phyloP scores from a whole-genome alignment of 345 rosid genomes.

The Pugionium dolabratum region DNA sequence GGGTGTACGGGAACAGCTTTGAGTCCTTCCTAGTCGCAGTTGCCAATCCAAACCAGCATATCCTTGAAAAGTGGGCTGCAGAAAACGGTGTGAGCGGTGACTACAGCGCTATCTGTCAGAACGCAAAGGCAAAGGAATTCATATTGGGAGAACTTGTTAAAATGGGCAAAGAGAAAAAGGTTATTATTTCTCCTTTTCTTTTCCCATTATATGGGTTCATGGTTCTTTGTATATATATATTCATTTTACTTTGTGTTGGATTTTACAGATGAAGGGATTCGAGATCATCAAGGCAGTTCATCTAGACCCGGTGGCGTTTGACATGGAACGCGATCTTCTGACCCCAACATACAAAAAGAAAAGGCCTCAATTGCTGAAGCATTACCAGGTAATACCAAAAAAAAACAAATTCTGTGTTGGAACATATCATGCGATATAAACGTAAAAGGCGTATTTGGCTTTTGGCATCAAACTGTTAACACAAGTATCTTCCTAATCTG shows the following conservation, averaged over 20 bases:
- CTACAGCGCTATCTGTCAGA: slow-evolving; percentile 58
- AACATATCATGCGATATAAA: background rate
- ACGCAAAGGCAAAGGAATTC: slow-evolving; percentile 58
- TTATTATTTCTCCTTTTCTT: slow-evolving; percentile 6
- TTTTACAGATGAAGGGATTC: slow-evolving; percentile 65
- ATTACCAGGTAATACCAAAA: slow-evolving; percentile 56
- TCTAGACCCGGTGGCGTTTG: slow-evolving; percentile 77
- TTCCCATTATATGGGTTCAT: background rate
- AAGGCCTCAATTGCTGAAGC: slow-evolving; percentile 81
- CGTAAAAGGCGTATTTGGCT: background rate
- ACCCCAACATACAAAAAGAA: slow-evolving; percentile 89
- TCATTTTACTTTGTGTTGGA: slow-evolving; percentile 2
- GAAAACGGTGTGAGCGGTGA: slow-evolving; percentile 65
- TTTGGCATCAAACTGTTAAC: slow-evolving; percentile 9
- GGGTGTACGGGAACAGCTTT: slow-evolving; percentile 90
- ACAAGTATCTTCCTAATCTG: background rate
- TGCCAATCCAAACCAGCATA: slow-evolving; percentile 57
- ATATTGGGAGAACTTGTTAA: slow-evolving; percentile 63
- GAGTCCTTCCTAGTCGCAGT: slow-evolving; percentile 78
- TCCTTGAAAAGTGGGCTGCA: slow-evolving; percentile 66
- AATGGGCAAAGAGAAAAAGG: slow-evolving; percentile 70
- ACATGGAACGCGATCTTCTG: slow-evolving; percentile 72
- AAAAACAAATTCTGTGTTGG: background rate
- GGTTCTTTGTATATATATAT: background rate
- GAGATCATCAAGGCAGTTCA: slow-evolving; percentile 70